Conservation (phyloP, 2,329 filamentous ascomycete genomes). For the Fonsecaea pugnacius region DNA sequence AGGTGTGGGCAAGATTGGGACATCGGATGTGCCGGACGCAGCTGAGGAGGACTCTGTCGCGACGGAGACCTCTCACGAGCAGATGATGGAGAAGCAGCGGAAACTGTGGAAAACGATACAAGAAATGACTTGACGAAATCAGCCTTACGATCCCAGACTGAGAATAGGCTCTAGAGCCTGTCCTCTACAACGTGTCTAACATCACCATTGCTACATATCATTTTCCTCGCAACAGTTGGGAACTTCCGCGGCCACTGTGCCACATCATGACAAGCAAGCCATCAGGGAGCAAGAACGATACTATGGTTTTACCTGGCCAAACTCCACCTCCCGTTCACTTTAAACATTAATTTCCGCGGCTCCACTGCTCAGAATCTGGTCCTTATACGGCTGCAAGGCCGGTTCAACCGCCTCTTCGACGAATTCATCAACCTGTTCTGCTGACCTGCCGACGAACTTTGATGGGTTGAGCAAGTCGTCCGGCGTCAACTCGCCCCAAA, state of each 20-base stretch:
- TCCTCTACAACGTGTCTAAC: not conserved
- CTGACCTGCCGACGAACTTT: conserved; percentile 61
- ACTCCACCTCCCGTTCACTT: conserved; percentile 15
- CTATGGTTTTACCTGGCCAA: not conserved
- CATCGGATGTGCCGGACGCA: conserved; percentile 23
- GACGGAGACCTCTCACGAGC: conserved; percentile 34
- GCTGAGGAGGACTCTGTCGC: conserved; percentile 6
- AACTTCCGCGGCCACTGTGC: not conserved
- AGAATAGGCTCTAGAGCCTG: not conserved
- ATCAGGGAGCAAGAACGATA: not conserved
- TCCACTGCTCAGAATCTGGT: conserved; percentile 43
- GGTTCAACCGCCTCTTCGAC: conserved; percentile 54
- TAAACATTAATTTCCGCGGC: conserved; percentile 50
- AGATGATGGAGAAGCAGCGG: conserved; percentile 41
- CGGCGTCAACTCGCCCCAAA: conserved; percentile 65
- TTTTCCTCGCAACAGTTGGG: not conserved
- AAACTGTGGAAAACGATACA: conserved; percentile 49
- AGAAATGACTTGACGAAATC: conserved; percentile 37
- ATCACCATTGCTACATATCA: not conserved
- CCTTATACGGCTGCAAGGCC: conserved; percentile 54
- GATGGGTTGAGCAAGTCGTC: conserved; percentile 69
- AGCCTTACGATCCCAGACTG: not conserved
- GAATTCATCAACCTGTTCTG: conserved; percentile 60
- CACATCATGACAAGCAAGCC: not conserved
- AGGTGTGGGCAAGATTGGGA: conserved; percentile 35